A percentile compares a stretch with the other conserved stretches of the same genome.
These are phyloP conservation scores for Zasmidium citrigriseum DNA, from an alignment of 2,329 filamentous ascomycete species.

Conservation along the genomic window DNA sequence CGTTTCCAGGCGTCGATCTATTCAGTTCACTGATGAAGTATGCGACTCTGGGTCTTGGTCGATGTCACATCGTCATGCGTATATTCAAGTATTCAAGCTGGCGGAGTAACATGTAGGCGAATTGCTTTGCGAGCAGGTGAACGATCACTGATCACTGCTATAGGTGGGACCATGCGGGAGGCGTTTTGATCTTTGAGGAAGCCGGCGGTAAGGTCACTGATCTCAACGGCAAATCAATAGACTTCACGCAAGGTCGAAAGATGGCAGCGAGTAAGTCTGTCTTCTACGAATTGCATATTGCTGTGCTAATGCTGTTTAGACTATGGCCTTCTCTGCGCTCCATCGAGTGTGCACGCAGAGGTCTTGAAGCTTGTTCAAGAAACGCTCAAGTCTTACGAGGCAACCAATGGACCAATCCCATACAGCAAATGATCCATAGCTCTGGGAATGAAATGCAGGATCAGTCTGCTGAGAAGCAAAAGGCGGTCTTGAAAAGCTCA, in stretches of 20 bases:
- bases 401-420: conserved; percentile 19
- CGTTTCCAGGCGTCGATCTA: conserved; percentile 53
- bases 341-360: conserved; percentile 20
- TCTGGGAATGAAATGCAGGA: too few relatives aligned
- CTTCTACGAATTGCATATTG: neutral
- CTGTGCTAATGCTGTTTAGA: conserved; percentile 6
- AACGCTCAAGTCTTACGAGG: conserved; percentile 16
- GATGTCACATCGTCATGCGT: conserved; percentile 22
- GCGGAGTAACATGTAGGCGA: conserved; percentile 50
- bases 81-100: conserved; percentile 27
- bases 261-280: conserved; percentile 23
- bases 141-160: neutral
- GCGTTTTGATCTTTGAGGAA: conserved; percentile 53
- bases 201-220: conserved; percentile 54
- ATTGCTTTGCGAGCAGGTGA: conserved; percentile 6
- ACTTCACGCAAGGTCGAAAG: conserved; percentile 40
- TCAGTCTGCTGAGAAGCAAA: too few relatives aligned
- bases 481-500: too few relatives aligned
- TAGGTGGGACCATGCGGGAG: conserved; percentile 57
- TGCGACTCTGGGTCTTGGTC: conserved; percentile 24
- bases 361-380: conserved; percentile 20
- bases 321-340: conserved; percentile 27
- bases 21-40: conserved; percentile 55
- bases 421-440: conserved; percentile 14
- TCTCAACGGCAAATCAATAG: conserved; percentile 51